These are phyloP conservation scores for Colletotrichum horii DNA, from an alignment of 2,329 filamentous ascomycete genomes.

Conservation along the genomic window DNA sequence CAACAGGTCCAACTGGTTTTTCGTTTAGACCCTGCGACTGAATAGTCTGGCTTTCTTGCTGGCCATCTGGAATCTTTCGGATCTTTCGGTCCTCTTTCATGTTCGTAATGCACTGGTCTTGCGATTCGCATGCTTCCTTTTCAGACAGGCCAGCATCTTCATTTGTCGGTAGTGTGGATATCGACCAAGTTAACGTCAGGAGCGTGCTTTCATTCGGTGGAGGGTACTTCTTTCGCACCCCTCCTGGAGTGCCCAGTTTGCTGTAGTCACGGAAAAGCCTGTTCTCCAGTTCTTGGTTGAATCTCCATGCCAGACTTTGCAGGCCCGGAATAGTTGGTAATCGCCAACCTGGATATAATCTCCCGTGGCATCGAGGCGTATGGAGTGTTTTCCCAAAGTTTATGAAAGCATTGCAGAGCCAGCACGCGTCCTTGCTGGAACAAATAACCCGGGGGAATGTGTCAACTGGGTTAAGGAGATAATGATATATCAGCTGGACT, in stretches of 20 bases:
- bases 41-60: too few relatives aligned
- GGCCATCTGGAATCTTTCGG: too few relatives aligned
- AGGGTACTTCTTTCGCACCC: background rate
- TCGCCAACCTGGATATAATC: slow-evolving; percentile 50
- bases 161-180: background rate
- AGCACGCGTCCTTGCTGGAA: slow-evolving; percentile 57
- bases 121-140: too few relatives aligned
- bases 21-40: too few relatives aligned
- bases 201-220: background rate
- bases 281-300: background rate
- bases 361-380: slow-evolving; percentile 46
- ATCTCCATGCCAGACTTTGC: background rate
- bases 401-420: slow-evolving; percentile 55
- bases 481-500: slow-evolving; percentile 52
- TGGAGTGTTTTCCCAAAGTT: slow-evolving; percentile 42
- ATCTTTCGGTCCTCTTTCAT: too few relatives aligned
- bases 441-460: slow-evolving; percentile 46
- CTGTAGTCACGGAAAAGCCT: background rate
- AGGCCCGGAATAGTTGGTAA: slow-evolving; percentile 34
- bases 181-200: background rate
- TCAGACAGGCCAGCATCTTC: too few relatives aligned
- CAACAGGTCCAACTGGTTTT: too few relatives aligned
- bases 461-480: slow-evolving; percentile 32
- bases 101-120: too few relatives aligned
- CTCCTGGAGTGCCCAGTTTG: background rate